Conservation (phyloP, 345 rosid species). For the Microthlaspi erraticum region DNA sequence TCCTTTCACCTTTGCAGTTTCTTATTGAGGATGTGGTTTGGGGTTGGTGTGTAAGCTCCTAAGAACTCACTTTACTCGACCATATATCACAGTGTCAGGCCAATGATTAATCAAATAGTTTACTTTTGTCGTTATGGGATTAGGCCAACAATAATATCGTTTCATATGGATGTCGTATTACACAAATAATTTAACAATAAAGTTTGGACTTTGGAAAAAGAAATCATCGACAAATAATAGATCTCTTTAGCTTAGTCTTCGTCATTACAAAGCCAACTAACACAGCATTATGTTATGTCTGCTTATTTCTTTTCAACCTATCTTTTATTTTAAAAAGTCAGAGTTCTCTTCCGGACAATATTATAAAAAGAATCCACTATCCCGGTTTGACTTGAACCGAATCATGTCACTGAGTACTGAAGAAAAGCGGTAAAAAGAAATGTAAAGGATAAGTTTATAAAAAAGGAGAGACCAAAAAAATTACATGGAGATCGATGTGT, state of each 20-base stretch:
- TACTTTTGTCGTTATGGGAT: constrained; percentile 5
- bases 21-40: constrained; percentile 10
- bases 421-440: neutral
- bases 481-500: constrained; percentile 27
- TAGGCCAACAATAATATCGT: constrained; percentile 7
- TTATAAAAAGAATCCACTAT: neutral
- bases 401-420: neutral
- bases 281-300: constrained; percentile 23
- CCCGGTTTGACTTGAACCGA: constrained; percentile 3
- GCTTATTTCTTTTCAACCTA: neutral
- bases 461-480: constrained; percentile 6
- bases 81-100: neutral
- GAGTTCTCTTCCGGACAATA: neutral
- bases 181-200: neutral
- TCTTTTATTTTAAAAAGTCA: neutral
- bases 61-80: constrained; percentile 28
- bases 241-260: constrained; percentile 20
- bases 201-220: neutral
- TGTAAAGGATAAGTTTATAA: constrained; percentile 2
- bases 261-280: constrained; percentile 34
- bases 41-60: constrained; percentile 28
- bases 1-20: constrained; percentile 22
- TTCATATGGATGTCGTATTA: constrained; percentile 5
- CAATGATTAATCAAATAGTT: constrained; percentile 10
- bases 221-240: constrained; percentile 15